These are phyloP conservation scores for Rhodomyrtus tomentosa DNA, from an alignment of 345 rosid species.

Conservation along the genomic window DNA sequence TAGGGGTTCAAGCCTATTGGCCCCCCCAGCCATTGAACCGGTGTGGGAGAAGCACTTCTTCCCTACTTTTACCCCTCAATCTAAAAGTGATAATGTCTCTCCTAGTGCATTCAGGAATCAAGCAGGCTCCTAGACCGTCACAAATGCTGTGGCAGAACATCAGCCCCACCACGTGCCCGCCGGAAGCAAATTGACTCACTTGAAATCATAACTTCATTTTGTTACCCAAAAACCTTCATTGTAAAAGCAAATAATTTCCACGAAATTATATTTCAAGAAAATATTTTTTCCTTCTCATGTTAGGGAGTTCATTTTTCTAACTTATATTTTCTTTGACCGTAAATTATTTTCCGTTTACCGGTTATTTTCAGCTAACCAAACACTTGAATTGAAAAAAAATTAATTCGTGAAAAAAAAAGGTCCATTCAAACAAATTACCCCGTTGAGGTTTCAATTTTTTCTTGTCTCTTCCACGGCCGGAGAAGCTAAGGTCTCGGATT, in stretches of 20 bases:
- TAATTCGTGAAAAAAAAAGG: not conserved
- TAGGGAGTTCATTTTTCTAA: too few species aligned
- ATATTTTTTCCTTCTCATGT: too few species aligned
- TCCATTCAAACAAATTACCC: not conserved
- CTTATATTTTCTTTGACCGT: too few species aligned
- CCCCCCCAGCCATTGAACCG: constrained; percentile 24
- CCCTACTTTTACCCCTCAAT: constrained; percentile 5
- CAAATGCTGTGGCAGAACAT: constrained; percentile 44
- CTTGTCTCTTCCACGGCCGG: not conserved
- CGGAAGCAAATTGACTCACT: constrained; percentile 54
- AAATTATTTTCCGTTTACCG: too few species aligned
- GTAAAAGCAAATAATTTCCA: too few species aligned
- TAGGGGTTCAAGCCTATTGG: constrained; percentile 7
- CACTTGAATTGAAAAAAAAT: not conserved
- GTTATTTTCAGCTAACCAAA: not conserved
- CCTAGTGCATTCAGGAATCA: constrained; percentile 54
- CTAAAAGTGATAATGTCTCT: not conserved
- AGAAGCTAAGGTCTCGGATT: not conserved
- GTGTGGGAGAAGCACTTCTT: constrained; percentile 45
- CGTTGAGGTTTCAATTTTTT: not conserved
- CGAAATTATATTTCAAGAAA: too few species aligned
- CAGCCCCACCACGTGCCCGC: constrained; percentile 53
- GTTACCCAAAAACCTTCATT: not conserved
- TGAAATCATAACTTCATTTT: constrained; percentile 1
- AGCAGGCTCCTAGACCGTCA: constrained; percentile 70